A percentile compares a stretch with the other conserved stretches of the same genome.
Conservation (phyloP, 73 alveolate species). For the Paramecium octaurelia region DNA sequence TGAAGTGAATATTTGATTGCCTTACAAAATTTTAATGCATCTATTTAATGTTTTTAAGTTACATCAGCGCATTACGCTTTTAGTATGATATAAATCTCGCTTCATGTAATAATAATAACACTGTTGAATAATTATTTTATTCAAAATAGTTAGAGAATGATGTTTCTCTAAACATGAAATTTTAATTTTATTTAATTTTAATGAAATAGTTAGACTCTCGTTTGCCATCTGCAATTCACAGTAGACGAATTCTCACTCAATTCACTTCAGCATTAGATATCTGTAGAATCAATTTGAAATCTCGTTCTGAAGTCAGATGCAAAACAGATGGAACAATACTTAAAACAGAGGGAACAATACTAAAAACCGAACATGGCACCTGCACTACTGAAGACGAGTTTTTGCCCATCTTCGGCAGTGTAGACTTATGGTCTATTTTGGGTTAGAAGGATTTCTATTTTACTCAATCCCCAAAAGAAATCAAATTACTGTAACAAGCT, state of each 20-base stretch:
- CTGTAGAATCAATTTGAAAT: not conserved
- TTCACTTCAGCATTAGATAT: slow-evolving; percentile 16
- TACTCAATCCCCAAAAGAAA: slow-evolving; percentile 4
- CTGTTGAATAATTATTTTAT: not conserved
- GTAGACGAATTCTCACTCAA: not conserved
- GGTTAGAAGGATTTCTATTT: not conserved
- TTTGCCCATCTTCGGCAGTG: not conserved
- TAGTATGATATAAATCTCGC: slow-evolving; percentile 31
- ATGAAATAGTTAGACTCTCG: slow-evolving; percentile 16
- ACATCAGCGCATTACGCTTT: not conserved
- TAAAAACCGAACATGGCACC: slow-evolving; percentile 34
- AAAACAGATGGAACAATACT: not conserved
- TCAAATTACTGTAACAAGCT: not conserved
- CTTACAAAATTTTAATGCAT: not conserved
- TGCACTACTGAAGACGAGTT: slow-evolving; percentile 29
- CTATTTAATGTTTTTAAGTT: not conserved
- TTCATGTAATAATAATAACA: slow-evolving; percentile 30
- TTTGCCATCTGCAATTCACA: not conserved
- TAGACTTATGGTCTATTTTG: not conserved
- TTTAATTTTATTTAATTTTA: not conserved
- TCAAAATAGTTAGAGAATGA: slow-evolving; percentile 38
- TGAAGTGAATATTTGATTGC: not conserved
- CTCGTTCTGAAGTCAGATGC: not conserved
- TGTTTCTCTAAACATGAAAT: slow-evolving; percentile 25
- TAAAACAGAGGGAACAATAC: not conserved